A percentile compares a stretch with the other conserved stretches of the same genome.
Conservation (phyloP, 768 basidiomycete species). For the Tulasnella sp. region DNA sequence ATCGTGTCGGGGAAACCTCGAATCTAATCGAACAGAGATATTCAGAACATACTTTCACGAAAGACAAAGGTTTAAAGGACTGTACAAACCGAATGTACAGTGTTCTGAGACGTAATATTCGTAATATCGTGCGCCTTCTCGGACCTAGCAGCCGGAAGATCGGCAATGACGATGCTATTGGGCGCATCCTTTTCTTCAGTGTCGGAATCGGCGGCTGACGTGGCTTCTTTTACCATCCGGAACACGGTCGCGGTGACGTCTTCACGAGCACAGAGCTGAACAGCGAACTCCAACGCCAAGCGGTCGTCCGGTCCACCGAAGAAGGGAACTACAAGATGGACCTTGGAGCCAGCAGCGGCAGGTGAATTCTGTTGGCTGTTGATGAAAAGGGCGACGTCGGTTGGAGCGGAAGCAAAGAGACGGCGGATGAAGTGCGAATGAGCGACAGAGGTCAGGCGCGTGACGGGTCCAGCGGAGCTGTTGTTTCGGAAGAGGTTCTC, state of each 20-base stretch:
- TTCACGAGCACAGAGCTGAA: slow-evolving; percentile 55
- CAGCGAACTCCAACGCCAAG: slow-evolving; percentile 65
- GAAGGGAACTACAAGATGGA: slow-evolving; percentile 80
- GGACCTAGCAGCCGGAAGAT: not conserved
- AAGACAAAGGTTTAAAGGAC: too few species aligned
- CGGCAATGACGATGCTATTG: slow-evolving; percentile 24
- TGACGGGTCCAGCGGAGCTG: slow-evolving; percentile 4
- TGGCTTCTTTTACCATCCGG: slow-evolving; percentile 37
- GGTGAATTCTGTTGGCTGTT: slow-evolving; percentile 39
- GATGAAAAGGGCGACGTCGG: slow-evolving; percentile 78
- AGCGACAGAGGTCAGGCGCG: slow-evolving; percentile 43
- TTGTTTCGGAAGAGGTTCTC: slow-evolving; percentile 56
- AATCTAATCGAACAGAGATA: slow-evolving; percentile 33
- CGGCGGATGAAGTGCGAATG: slow-evolving; percentile 80
- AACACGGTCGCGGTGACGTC: slow-evolving; percentile 64
- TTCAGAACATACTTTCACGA: too few species aligned
- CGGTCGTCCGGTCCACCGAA: slow-evolving; percentile 93
- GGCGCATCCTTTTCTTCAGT: too few species aligned
- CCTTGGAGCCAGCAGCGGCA: slow-evolving; percentile 16
- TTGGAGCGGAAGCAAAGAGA: slow-evolving; percentile 59
- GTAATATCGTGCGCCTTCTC: not conserved
- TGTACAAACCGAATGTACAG: slow-evolving; percentile 8
- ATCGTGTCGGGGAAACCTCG: slow-evolving; percentile 54
- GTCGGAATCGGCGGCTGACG: too few species aligned
- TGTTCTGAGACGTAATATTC: slow-evolving; percentile 4